phyloP scores from a whole-genome alignment of 805 yeast species.

The Barnettozyma sp. region DNA sequence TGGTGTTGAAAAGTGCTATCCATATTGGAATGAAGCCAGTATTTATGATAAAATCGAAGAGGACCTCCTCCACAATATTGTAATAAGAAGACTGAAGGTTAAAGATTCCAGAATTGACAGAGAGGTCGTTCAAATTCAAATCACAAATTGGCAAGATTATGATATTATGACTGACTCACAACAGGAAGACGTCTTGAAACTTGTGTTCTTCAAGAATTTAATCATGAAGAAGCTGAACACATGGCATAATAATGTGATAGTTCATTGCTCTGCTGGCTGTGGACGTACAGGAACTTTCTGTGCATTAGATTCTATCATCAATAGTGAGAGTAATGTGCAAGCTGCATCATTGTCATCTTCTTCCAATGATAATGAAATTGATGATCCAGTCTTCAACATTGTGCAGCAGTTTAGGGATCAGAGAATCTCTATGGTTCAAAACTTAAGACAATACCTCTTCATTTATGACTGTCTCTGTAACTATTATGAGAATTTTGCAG shows the following conservation, averaged over 20 bases:
- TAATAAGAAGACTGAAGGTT: conserved; percentile 36
- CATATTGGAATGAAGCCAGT: conserved; percentile 72
- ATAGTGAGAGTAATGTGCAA: conserved; percentile 21
- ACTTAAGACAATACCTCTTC: conserved; percentile 62
- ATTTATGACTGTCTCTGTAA: conserved; percentile 56
- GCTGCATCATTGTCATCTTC: too few relatives aligned
- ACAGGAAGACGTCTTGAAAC: conserved; percentile 49
- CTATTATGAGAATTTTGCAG: conserved; percentile 14
- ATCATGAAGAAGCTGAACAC: conserved; percentile 28
- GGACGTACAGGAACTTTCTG: conserved; percentile 93
- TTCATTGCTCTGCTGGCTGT: conserved; percentile 96
- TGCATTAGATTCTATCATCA: conserved; percentile 55
- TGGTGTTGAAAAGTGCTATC: conserved; percentile 71
- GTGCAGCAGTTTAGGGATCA: conserved; percentile 66
- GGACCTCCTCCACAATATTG: conserved; percentile 21
- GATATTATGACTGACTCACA: conserved; percentile 44
- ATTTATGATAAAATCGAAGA: conserved; percentile 16
- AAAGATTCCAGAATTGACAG: conserved; percentile 30
- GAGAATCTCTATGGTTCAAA: conserved; percentile 80
- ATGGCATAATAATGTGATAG: conserved; percentile 37
- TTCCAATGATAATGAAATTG: conserved; percentile 20
- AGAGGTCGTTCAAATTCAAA: conserved; percentile 65
- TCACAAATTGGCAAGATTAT: conserved; percentile 79
- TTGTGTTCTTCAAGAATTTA: conserved; percentile 41
- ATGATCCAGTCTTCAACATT: conserved; percentile 42